These are phyloP conservation scores for Francoa sonchifolia DNA, from an alignment of 441 rosid species.

Conservation along the genomic window DNA sequence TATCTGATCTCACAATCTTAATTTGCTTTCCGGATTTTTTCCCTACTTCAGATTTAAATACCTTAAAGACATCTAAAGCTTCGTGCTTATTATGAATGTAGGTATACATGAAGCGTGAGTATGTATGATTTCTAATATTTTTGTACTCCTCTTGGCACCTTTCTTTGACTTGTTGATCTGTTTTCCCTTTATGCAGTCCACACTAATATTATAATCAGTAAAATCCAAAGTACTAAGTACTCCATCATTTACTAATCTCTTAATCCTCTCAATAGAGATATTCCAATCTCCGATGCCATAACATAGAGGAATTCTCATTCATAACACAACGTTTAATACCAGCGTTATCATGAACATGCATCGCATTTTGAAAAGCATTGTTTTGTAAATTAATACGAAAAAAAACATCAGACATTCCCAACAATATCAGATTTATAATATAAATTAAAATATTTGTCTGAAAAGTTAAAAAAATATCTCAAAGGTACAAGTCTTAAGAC, in stretches of 20 bases:
- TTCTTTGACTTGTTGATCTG: slow-evolving; percentile 1
- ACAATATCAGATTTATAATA: background rate
- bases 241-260: background rate
- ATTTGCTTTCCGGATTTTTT: slow-evolving; percentile 5
- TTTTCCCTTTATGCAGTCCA: slow-evolving; percentile 1
- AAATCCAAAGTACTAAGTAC: background rate
- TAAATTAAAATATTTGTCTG: background rate
- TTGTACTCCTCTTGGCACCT: background rate
- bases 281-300: background rate
- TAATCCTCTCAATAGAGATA: background rate
- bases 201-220: too few relatives aligned
- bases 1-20: slow-evolving; percentile 5
- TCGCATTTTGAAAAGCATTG: background rate
- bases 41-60: background rate
- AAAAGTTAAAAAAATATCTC: background rate
- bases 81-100: slow-evolving; percentile 5
- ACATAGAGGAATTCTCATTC: background rate
- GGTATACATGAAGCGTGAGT: background rate
- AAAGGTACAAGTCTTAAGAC: background rate
- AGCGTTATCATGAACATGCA: background rate
- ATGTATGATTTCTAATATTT: background rate
- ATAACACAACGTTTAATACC: background rate
- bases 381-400: too few relatives aligned
- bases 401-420: background rate
- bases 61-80: slow-evolving; percentile 3